Percentiles rank a stretch among this genome's conserved stretches.
Conservation (phyloP, 176 grass and related monocot genomes). For the Hordeum vulgare region MorexV3_pseudomolecules_assembly NC_058522.1:526772333-526772832, state of each 20-base stretch:
- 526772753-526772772: slow-evolving; percentile 43
- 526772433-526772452: background rate
- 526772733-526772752: slow-evolving; percentile 62
- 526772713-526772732: slow-evolving; percentile 55
- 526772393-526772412: background rate
- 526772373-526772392: background rate
- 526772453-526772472: background rate
- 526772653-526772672: slow-evolving; percentile 81
- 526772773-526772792: slow-evolving; percentile 75
- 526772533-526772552: background rate
- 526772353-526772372: background rate
- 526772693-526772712: slow-evolving; percentile 72
- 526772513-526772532: slow-evolving; percentile 13
- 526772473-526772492: background rate
- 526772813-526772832: slow-evolving; percentile 64
- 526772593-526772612: background rate
- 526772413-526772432: background rate
- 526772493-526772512: background rate
- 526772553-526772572: background rate
- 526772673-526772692: slow-evolving; percentile 63
- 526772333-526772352: background rate
- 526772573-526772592: background rate
- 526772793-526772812: slow-evolving; percentile 76
- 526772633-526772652: slow-evolving; percentile 17
- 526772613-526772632: background rate